Evolutionary conservation across 176 grass and related monocot species (phyloP), one percentile per base, ranked within the genome.

Genomic region (Bothriochloa decipiens): DNA sequence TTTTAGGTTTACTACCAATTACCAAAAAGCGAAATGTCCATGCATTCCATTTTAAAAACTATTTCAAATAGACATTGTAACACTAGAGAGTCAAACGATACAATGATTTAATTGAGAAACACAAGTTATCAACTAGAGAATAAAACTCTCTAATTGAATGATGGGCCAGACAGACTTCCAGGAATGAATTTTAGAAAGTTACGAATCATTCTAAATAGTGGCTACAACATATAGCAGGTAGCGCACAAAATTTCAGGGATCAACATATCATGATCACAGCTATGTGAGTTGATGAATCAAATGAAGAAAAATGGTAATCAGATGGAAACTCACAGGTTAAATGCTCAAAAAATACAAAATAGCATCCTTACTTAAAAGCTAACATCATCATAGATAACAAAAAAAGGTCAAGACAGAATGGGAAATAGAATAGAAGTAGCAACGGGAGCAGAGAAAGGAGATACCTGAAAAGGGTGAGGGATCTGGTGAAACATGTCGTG

Each of bases 401-500:
- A 9, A 23, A 1, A 23, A 6, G 18, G 8, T 6, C 16, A 7
- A 77, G 3, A 62, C 3, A 77, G 60, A 11, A 87, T 17, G 39
- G 52, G 53, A 55, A 61, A 33, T 18, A 72, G 23, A 62, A 40
- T 8, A 12, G 2, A 45, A 3, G 74, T 66, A 27, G 25, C 13
- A 61, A 52, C 28, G 58, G 26, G 62, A 77, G 75, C 17, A 20
- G 36, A 16, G 14, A 81, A 77, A 82, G 80, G 33, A 32, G 62
- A 72, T 17, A 90, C 90, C 85, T 88, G 85, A 64, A 79, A 86
- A 84, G 15, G 37, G 39, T 0, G 80, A 83, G 36, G 83, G 79
- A 88, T 94, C 95, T 81, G 92, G 87, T 62, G 74, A 80, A 76
- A 85, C 76, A 40, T 85, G 90, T 8, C n/a, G 80, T 9, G 74